phyloP scores from a whole-genome alignment of 805 yeast species.

The Cyberlindnera samutprakarnensis region DNA sequence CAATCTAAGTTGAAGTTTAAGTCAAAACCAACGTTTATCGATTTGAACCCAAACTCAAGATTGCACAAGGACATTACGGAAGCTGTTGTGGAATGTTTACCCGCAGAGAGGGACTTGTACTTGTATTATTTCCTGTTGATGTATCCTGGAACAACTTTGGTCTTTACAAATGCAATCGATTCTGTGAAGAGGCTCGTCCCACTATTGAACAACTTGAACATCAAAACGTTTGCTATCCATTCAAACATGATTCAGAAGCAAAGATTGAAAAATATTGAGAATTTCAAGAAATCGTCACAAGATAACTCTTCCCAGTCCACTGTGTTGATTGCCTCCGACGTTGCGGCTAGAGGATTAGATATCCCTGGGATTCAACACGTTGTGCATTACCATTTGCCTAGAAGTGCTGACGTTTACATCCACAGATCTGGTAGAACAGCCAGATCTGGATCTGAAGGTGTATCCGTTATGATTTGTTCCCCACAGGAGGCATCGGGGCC shows the following conservation, averaged over 20 bases:
- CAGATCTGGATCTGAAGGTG: constrained; percentile 89
- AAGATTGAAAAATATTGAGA: constrained; percentile 77
- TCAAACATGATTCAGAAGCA: constrained; percentile 95
- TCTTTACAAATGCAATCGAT: constrained; percentile 93
- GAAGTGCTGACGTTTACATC: constrained; percentile 89
- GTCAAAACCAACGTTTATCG: constrained; percentile 65
- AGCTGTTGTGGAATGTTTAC: constrained; percentile 85
- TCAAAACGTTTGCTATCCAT: constrained; percentile 72
- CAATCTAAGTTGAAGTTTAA: constrained; percentile 65
- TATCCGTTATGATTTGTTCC: constrained; percentile 86
- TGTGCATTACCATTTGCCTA: constrained; percentile 90
- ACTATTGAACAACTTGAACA: constrained; percentile 57
- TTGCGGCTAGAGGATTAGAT: constrained; percentile 97
- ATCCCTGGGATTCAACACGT: constrained; percentile 88
- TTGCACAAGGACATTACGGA: constrained; percentile 74
- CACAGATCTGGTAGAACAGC: constrained; percentile 99
- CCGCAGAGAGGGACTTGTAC: constrained; percentile 83
- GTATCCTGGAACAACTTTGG: constrained; percentile 85
- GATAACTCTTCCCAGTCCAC: constrained; percentile 40
- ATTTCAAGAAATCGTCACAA: constrained; percentile 48
- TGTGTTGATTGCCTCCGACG: constrained; percentile 89
- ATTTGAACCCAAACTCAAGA: constrained; percentile 78
- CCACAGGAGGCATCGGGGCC: constrained; percentile 94
- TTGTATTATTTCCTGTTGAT: constrained; percentile 78
- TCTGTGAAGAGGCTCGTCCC: constrained; percentile 84